These are phyloP conservation scores for Aspergillus sp. DNA, from an alignment of 2,329 filamentous ascomycete genomes.

Conservation along the genomic window DNA sequence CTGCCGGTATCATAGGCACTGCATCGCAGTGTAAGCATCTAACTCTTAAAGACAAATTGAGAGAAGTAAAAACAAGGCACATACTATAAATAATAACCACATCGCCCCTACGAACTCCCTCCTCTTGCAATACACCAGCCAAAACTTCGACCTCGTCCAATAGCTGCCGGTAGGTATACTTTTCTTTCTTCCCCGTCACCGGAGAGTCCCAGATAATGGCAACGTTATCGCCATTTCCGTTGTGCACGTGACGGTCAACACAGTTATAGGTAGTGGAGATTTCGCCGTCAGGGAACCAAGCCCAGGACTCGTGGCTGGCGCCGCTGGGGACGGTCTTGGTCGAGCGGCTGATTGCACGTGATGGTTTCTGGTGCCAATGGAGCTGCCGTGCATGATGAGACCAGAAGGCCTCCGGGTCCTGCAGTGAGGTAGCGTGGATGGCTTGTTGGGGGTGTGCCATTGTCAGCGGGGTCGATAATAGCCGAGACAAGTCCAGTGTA, in stretches of 20 bases:
- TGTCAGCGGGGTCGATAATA: neutral
- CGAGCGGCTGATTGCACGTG: conserved; percentile 57
- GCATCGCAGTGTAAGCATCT: neutral
- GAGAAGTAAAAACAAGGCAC: conserved; percentile 26
- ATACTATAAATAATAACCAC: conserved; percentile 86
- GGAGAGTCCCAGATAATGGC: conserved; percentile 89
- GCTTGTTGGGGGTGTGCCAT: conserved; percentile 45
- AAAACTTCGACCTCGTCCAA: conserved; percentile 77
- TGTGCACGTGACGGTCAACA: conserved; percentile 80
- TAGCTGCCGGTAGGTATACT: conserved; percentile 72
- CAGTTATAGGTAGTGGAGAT: conserved; percentile 93
- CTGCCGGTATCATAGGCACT: conserved; percentile 95
- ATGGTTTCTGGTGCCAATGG: conserved; percentile 77
- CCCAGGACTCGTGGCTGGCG: conserved; percentile 72
- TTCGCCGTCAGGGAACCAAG: conserved; percentile 86
- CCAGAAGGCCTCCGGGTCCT: conserved; percentile 75
- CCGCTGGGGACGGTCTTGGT: conserved; percentile 64
- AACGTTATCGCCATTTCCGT: conserved; percentile 69
- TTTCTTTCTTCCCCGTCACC: conserved; percentile 71
- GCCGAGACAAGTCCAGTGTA: neutral
- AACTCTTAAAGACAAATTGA: too few species aligned
- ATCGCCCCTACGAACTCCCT: conserved; percentile 79
- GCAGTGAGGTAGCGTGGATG: conserved; percentile 60
- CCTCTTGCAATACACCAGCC: conserved; percentile 77
- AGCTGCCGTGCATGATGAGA: conserved; percentile 69